Evolutionary conservation across 371 early-diverging fungal species (phyloP), one percentile per base, ranked within the genome.

Genomic region (Umbelopsis sp.): DNA sequence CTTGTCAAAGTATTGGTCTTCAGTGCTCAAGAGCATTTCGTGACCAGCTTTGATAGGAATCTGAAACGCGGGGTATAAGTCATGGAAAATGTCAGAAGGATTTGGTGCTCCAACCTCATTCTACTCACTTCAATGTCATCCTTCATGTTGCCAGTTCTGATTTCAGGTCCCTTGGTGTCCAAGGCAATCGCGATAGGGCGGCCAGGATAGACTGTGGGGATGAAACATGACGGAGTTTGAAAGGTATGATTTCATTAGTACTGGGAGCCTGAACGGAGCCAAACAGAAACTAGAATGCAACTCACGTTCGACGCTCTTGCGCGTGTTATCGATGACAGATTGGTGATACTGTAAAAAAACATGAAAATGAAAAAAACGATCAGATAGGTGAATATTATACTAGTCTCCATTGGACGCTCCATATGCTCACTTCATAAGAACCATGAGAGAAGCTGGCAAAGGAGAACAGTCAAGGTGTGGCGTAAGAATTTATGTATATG

Each of bases 121-220:
- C 16, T n/a, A 63, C 48, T 53, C 70, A 79, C 80, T 71, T 89
- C 87, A 46, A 76, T 62, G 67, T 86, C 87, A 76, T 85, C 86
- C 73, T 80, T 83, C 88, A 92, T 92, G 66, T 86, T 73, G 68
- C 94, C 94, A 7, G 93, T 93, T 65, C 91, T 92, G 85, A 94
- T 93, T 76, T 92, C 94, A 48, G 93, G 93, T 18, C 92, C 95
- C 77, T 93, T 96, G 70, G 91, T 92, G 74, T 93, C 96, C 50
- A 96, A 83, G 44, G 95, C 93, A 75, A 96, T 92, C 67, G 94
- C 96, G 46, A 94, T 88, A 50, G 92, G 89, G 66, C 87, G 84
- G 41, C 89, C 93, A 67, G 86, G 88, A 69, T 80, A 77, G 32
- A 82, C 87, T 83, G 74, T 2, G 41, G 16, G 41, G 44, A 11